Evolutionary conservation across 2,329 filamentous ascomycete genomes (phyloP), one percentile per base, ranked within the genome.

Genomic region (Knoxdaviesia proteae): DNA sequence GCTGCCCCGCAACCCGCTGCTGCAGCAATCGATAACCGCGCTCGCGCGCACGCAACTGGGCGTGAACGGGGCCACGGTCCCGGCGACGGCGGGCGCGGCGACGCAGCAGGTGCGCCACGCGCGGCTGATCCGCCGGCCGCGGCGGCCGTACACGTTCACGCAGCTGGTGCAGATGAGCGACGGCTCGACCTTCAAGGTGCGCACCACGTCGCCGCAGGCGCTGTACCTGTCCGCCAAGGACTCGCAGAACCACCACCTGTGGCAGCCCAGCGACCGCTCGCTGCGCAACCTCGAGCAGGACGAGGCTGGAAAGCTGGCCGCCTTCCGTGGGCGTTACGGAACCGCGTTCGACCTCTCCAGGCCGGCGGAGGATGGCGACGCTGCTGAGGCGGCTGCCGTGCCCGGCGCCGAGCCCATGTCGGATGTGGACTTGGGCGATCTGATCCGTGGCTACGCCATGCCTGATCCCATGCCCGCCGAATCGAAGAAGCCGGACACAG

Each of bases 141-240:
- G 86, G 55, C 76, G 87, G 5, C 88, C 90, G 37, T 96, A 94
- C 69, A 84, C 80, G 51, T 96, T 94, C 68, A 94, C 88, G n/a
- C 90, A 98, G 63, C 73, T 98, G 47, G 69, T 98, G 50, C 87
- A 86, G 43, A 79, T 96, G 49, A 84, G 80, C 36, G 90, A 98
- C 65, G 90, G 90, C 52, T 82, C 75, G 54, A 81, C 87, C 46
- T 96, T 75, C 62, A 77, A 80, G 40, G 69, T 77, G 54, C 81
- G 81, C 56, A 87, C 83, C 30, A 84, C 82, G 7, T 83, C 74
- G 7, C 83, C 84, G 0, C 50, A 61, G 34, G 67, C 71, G 3
- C 58, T 80, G 40, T 70, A 74, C 61, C 65, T 65, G 46, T 64
- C 65, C 45, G 63, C 63, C 47, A 92, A 93, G 61, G 90, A 98